Evolutionary conservation across 2,329 filamentous ascomycete genomes (phyloP), one percentile per base, ranked within the genome.

Genomic region (Aspergillus thermomutatus): DNA sequence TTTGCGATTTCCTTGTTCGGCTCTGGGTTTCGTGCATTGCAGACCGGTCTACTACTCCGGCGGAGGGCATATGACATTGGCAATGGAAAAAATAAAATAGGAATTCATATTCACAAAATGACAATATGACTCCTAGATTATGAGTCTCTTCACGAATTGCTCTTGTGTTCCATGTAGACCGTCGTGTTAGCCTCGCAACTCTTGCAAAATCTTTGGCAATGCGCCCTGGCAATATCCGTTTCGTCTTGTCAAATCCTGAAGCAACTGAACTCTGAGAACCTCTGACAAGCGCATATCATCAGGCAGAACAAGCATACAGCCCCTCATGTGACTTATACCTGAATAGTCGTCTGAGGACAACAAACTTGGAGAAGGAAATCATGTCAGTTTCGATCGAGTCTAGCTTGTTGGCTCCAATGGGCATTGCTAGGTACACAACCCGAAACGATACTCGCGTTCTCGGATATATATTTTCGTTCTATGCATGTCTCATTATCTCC

Each of bases 1-100:
- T 85, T 81, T 75, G 68, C 64, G 64, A 69, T 74, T 74, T 74
- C 65, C 70, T 74, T 74, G 69, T 73, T 73, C 68, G 72, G 72
- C 70, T 72, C 69, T 73, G 72, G 72, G 71, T 74, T 72, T 73
- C 67, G 65, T 71, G 69, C 70, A 71, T 72, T 73, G 71, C 70
- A 70, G 43, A 46, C 43, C 66, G 66, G 61, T 60, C 64, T 64
- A 64, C 68, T 71, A 64, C 62, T 62, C 59, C 64, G 61, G 69
- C 66, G 70, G 67, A 67, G 69, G 65, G 68, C 62, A 69, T 69
- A 73, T 71, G 70, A 72, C 67, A 62, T 68, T 70, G 70, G 70
- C 71, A 73, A 72, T 73, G 72, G 70, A 69, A 69, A 73, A 67
- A 72, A 72, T 73, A 71, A 71, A 71, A 73, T 74, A 74, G 69